These are phyloP conservation scores for Tricholoma terreum DNA, from an alignment of 768 basidiomycete species.

Conservation along the genomic window DNA sequence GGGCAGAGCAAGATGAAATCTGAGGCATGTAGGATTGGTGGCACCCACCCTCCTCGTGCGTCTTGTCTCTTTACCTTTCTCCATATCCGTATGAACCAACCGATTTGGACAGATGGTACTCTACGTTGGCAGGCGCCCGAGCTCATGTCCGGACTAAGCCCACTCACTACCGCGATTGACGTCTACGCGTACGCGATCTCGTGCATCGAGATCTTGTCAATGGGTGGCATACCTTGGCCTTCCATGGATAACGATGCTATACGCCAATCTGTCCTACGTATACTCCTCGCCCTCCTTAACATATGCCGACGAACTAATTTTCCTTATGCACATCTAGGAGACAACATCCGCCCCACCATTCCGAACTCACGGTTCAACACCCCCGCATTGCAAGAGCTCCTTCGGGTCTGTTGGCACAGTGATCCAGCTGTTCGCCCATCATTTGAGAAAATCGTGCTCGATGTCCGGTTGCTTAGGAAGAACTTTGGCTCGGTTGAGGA, in stretches of 20 bases:
- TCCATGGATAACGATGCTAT: constrained; percentile 49
- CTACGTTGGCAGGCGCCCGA: constrained; percentile 75
- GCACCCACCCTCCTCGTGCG: constrained; percentile 45
- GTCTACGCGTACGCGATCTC: constrained; percentile 69
- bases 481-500: constrained; percentile 23
- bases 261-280: constrained; percentile 49
- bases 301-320: constrained; percentile 5
- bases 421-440: constrained; percentile 49
- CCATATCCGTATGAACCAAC: neutral
- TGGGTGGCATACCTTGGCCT: constrained; percentile 61
- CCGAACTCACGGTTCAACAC: constrained; percentile 36
- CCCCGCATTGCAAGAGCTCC: constrained; percentile 38
- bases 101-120: constrained; percentile 47
- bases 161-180: constrained; percentile 51
- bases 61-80: constrained; percentile 7
- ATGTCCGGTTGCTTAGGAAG: constrained; percentile 44
- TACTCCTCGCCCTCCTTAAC: constrained; percentile 14
- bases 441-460: constrained; percentile 47
- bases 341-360: constrained; percentile 49
- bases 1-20: constrained; percentile 79
- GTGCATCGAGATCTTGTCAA: constrained; percentile 60
- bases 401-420: constrained; percentile 55
- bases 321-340: constrained; percentile 31
- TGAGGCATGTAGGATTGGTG: constrained; percentile 62
- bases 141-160: constrained; percentile 46